These are phyloP conservation scores for Acidomyces sp. DNA, from an alignment of 495 filamentous ascomycete species.

Conservation along the genomic window DNA sequence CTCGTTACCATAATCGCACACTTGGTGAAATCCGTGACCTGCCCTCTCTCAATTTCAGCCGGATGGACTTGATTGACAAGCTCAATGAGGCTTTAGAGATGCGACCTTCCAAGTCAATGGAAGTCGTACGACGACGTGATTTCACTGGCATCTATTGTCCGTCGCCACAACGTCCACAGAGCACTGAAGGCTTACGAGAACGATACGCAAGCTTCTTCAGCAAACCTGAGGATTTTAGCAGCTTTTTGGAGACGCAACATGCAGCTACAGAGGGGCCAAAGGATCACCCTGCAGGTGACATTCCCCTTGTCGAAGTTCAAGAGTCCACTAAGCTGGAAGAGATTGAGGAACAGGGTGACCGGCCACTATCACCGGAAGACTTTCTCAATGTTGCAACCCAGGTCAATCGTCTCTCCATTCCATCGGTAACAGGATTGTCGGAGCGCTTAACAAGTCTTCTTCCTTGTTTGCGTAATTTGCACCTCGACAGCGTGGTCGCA, in stretches of 20 bases:
- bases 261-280: conserved; percentile 2
- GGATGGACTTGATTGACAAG: conserved; percentile 28
- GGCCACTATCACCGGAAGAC: conserved; percentile 23
- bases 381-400: conserved; percentile 22
- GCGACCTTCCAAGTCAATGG: conserved; percentile 21
- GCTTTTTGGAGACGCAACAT: conserved; percentile 2
- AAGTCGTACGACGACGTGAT: conserved; percentile 16
- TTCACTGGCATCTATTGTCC: conserved; percentile 21
- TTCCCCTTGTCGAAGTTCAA: conserved; percentile 13
- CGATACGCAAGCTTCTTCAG: conserved; percentile 30
- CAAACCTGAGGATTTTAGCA: conserved; percentile 21
- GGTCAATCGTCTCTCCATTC: conserved; percentile 29
- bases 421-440: conserved; percentile 26
- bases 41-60: conserved; percentile 31
- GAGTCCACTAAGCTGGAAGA: conserved; percentile 9
- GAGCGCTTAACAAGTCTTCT: conserved; percentile 27
- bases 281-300: background rate
- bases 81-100: conserved; percentile 27
- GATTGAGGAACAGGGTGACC: conserved; percentile 5
- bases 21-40: conserved; percentile 24
- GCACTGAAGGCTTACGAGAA: conserved; percentile 23
- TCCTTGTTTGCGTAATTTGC: conserved; percentile 22
- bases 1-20: conserved; percentile 16
- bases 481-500: conserved; percentile 19
- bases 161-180: conserved; percentile 19